Percentiles rank a stretch among this genome's conserved stretches.
Conservation (phyloP, 306 rosid species). For the Inga leiocalycina region DNA sequence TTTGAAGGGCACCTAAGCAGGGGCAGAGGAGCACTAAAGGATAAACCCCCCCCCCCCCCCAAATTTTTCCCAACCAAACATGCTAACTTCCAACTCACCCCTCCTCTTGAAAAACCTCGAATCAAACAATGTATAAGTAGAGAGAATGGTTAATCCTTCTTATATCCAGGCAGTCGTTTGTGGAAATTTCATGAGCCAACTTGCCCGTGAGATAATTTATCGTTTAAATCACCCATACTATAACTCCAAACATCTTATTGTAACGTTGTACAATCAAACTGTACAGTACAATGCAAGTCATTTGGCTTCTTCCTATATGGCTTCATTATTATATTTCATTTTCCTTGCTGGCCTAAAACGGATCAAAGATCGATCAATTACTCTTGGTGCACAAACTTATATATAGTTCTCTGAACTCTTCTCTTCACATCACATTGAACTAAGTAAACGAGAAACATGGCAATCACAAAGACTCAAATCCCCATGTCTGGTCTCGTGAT, state of each 20-base stretch:
- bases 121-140: no score
- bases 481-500: background rate
- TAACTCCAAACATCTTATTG: background rate
- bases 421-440: background rate
- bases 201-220: background rate
- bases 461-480: slow-evolving; percentile 1
- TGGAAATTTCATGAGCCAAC: background rate
- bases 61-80: no score
- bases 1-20: no score
- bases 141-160: no score
- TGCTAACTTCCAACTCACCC: rapidly evolving
- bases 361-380: background rate
- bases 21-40: no score
- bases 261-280: background rate
- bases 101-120: no score
- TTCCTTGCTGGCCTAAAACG: slow-evolving; percentile 3
- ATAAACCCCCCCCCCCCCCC: rapidly evolving
- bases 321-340: background rate
- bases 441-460: slow-evolving; percentile 14
- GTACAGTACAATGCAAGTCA: slow-evolving; percentile 24
- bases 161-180: background rate
- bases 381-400: background rate
- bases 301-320: slow-evolving; percentile 25
- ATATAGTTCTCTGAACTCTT: background rate
- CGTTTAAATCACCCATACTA: slow-evolving; percentile 14